A percentile compares a stretch with the other conserved stretches of the same genome.
phyloP scores from a whole-genome alignment of 2,329 filamentous ascomycete species.

The Diatrype stigma region DNA sequence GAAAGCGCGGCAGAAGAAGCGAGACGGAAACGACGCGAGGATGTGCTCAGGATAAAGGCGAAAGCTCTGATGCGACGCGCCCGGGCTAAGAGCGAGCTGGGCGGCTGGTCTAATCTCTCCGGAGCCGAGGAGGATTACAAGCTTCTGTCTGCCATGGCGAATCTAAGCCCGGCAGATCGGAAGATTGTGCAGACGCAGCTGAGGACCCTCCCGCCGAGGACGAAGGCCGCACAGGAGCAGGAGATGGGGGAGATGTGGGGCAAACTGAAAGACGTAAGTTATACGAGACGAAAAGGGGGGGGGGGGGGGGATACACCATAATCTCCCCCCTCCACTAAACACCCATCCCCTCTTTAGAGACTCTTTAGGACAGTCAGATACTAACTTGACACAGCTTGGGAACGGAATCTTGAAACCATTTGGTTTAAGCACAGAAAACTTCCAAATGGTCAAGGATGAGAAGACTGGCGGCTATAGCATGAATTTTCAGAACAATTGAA shows the following conservation, averaged over 20 bases:
- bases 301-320: neutral
- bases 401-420: constrained; percentile 92
- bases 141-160: constrained; percentile 52
- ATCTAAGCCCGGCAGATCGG: constrained; percentile 61
- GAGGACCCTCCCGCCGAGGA: constrained; percentile 58
- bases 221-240: constrained; percentile 75
- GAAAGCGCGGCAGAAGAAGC: constrained; percentile 25
- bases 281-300: neutral
- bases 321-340: neutral
- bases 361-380: constrained; percentile 12
- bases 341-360: neutral
- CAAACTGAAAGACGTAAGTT: constrained; percentile 77
- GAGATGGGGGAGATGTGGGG: constrained; percentile 98
- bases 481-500: constrained; percentile 60
- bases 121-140: constrained; percentile 80
- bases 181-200: constrained; percentile 66
- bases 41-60: constrained; percentile 71
- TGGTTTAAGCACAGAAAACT: constrained; percentile 89
- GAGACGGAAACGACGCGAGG: constrained; percentile 42
- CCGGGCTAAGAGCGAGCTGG: constrained; percentile 64
- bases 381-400: constrained; percentile 54
- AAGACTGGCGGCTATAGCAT: constrained; percentile 89
- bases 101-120: constrained; percentile 75
- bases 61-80: constrained; percentile 82
- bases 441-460: constrained; percentile 89